phyloP scores from a whole-genome alignment of 179 eudicot genomes.

The Sideroxylon spinosum region DNA sequence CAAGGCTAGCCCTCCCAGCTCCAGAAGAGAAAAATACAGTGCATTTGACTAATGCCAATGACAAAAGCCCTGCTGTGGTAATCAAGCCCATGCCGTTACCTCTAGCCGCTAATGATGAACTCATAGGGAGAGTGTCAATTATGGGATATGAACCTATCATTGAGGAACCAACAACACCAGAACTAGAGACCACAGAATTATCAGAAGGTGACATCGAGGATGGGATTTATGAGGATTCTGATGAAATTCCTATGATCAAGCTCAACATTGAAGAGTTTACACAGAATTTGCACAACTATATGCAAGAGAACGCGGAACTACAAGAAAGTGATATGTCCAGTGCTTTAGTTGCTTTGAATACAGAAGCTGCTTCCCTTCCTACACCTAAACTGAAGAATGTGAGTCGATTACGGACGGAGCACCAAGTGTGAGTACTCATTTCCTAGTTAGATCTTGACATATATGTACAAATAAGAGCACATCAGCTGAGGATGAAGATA shows the following conservation, averaged over 20 bases:
- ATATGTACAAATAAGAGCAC: background rate
- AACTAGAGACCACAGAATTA: constrained; percentile 30
- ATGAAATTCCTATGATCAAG: constrained; percentile 59
- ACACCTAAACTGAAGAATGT: constrained; percentile 52
- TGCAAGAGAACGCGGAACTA: constrained; percentile 39
- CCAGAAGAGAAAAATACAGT: constrained; percentile 52
- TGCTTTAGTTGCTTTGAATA: constrained; percentile 51
- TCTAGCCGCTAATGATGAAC: constrained; percentile 20
- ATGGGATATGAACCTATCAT: constrained; percentile 41
- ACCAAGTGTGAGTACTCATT: constrained; percentile 54
- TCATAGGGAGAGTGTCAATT: constrained; percentile 10
- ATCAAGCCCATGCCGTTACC: constrained; percentile 33
- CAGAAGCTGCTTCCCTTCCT: constrained; percentile 49
- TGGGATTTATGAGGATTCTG: constrained; percentile 46
- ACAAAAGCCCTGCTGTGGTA: constrained; percentile 12
- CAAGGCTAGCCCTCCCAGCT: constrained; percentile 63
- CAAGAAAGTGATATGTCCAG: constrained; percentile 50
- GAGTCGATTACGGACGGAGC: constrained; percentile 60
- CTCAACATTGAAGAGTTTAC: constrained; percentile 46
- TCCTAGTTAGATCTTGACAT: background rate
- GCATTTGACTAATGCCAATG: constrained; percentile 23
- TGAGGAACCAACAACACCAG: constrained; percentile 56
- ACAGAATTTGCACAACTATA: constrained; percentile 36
- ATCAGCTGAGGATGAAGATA: background rate
- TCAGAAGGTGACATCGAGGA: constrained; percentile 54